Base-by-base conservation (phyloP, 306 rosid genomes). In the Prunus persica region DNA sequence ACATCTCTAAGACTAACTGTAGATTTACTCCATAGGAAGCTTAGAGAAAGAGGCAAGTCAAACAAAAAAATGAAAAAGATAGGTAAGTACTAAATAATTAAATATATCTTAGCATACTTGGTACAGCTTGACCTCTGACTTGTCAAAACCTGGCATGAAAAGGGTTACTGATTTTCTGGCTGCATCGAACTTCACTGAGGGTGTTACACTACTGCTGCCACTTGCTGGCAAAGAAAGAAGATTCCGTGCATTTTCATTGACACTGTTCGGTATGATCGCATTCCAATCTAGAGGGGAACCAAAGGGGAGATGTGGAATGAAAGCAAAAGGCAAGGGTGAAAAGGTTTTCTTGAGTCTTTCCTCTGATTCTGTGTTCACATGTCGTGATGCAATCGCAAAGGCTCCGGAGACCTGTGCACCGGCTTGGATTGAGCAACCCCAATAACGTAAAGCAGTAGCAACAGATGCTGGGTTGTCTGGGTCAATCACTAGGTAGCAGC, bases 371-470 rank as follows among this genome's bases (percentile, higher is more conserved):
- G 68, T 75, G 69, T 81, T 74, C 76, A 72, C 65, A 45, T 71
- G 65, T 65, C 76, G 75, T 76, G 96, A 77, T 64, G 81, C 64
- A 63, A 86, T 55, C 5, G 89, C 93, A 69, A 95, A 79, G 62
- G 97, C 96, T 52, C 97, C 97, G 12, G 92, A 90, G 79, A 88
- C 86, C 79, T 80, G 91, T 80, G 91, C 88, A 75, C 97, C 96
- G 62, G 98, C 91, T 87, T 95, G 98, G 81, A 95, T 88, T 19
- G 91, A 72, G 79, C 97, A 90, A 34, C 99, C 99, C 99, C 99
- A 95, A 73, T 95, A 92, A 52, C 97, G 91, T 70, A 86, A 79
- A 6, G 99, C 99, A 71, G 93, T 87, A 75, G 76, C 77, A 34
- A 90, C 80, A 6, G 96, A 90, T 70, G 83, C 84, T 30, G 85